These are phyloP conservation scores for Breviolum minutum DNA, from an alignment of 73 alveolate species.

Conservation along the genomic window DNA sequence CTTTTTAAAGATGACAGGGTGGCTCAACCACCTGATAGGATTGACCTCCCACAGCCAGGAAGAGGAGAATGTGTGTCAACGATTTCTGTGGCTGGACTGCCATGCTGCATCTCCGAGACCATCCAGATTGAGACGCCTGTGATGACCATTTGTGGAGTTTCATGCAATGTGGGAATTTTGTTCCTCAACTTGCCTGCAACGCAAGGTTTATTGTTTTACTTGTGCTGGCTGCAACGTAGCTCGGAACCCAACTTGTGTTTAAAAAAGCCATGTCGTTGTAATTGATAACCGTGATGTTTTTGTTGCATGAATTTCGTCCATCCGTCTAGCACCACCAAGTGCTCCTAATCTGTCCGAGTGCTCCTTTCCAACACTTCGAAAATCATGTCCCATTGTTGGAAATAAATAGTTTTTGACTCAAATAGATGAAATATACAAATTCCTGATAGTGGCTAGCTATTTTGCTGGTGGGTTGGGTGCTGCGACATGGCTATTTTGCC, in stretches of 20 bases:
- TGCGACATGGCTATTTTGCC: conserved; percentile 34
- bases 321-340: no score
- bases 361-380: background rate
- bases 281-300: no score
- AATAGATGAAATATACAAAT: no score
- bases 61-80: background rate
- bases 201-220: no score
- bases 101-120: conserved; percentile 32
- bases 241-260: background rate
- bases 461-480: conserved; percentile 39
- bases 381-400: background rate
- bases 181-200: background rate
- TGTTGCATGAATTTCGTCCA: no score
- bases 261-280: background rate
- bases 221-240: no score
- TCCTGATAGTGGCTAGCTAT: conserved; percentile 2
- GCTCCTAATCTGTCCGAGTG: no score
- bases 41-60: background rate
- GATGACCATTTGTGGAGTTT: background rate
- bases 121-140: background rate
- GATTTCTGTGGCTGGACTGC: background rate
- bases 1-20: background rate
- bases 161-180: background rate
- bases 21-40: background rate
- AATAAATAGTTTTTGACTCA: background rate